phyloP scores from a whole-genome alignment of 768 basidiomycete species.

The Paxillus rubicundulus region DNA sequence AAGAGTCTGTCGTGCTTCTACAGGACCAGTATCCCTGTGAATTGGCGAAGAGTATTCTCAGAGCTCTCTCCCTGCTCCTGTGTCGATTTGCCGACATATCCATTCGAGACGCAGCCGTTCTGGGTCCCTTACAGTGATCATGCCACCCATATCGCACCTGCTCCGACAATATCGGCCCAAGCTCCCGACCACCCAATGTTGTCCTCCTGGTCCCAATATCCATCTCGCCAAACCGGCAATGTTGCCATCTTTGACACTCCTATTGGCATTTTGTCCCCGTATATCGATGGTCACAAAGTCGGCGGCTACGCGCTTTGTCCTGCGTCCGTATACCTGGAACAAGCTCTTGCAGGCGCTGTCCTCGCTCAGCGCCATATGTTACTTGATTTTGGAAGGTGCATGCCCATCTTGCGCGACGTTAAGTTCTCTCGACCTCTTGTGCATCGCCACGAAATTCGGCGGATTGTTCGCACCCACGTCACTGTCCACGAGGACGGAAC shows the following conservation, averaged over 20 bases:
- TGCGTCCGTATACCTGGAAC: conserved; percentile 63
- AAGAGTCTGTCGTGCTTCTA: conserved; percentile 50
- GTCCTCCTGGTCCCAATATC: conserved; percentile 42
- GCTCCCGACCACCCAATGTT: conserved; percentile 36
- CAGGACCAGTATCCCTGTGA: conserved; percentile 36
- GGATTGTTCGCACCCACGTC: conserved; percentile 40
- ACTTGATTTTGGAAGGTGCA: conserved; percentile 31
- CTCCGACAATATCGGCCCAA: conserved; percentile 1
- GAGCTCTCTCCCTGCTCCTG: conserved; percentile 42
- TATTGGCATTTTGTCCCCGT: conserved; percentile 38
- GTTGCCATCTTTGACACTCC: conserved; percentile 55
- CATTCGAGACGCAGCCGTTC: conserved; percentile 53
- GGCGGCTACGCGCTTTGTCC: conserved; percentile 57
- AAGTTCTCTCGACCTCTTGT: conserved; percentile 57
- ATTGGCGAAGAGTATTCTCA: conserved; percentile 55
- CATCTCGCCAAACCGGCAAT: conserved; percentile 32
- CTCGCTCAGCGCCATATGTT: conserved; percentile 35
- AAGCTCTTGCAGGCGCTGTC: conserved; percentile 45
- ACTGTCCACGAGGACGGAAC: conserved; percentile 33
- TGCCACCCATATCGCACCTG: background rate
- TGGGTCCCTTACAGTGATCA: conserved; percentile 51
- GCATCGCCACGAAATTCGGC: conserved; percentile 32
- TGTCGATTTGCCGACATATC: conserved; percentile 61
- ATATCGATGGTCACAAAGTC: conserved; percentile 59
- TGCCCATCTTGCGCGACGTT: conserved; percentile 41